Conservation (phyloP, 768 basidiomycete species). For the Mycena vulgaris region DNA sequence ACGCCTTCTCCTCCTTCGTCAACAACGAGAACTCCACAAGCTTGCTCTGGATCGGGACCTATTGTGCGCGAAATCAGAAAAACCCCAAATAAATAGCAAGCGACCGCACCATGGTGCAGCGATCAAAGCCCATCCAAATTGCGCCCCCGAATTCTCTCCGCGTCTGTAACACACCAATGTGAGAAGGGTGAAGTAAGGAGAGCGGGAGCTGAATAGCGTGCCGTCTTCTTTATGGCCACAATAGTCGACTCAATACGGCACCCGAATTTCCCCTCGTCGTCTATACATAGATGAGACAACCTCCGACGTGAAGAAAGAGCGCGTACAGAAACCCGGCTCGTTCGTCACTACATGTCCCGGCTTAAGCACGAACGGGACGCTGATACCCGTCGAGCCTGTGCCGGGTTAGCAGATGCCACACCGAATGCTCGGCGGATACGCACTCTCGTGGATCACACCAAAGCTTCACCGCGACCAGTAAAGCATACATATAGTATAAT, state of each 20-base stretch:
- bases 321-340: constrained; percentile 79
- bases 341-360: constrained; percentile 82
- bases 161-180: constrained; percentile 52
- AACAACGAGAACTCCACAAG: constrained; percentile 75
- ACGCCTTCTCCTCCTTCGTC: constrained; percentile 70
- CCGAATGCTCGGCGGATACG: constrained; percentile 61
- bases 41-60: constrained; percentile 75
- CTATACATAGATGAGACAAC: not conserved
- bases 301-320: constrained; percentile 7
- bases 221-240: constrained; percentile 34
- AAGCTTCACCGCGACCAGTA: too few species aligned
- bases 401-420: constrained; percentile 30
- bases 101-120: constrained; percentile 67
- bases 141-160: constrained; percentile 64
- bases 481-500: too few species aligned
- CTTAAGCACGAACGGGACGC: constrained; percentile 58
- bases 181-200: constrained; percentile 37
- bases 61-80: not conserved
- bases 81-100: not conserved
- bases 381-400: constrained; percentile 38
- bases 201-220: not conserved
- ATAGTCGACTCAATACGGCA: constrained; percentile 39
- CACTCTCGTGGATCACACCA: constrained; percentile 37
- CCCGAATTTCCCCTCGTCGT: constrained; percentile 38
- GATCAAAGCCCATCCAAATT: constrained; percentile 77